phyloP scores from a whole-genome alignment of 2,329 filamentous ascomycete genomes.

The Xylaria sp. region DNA sequence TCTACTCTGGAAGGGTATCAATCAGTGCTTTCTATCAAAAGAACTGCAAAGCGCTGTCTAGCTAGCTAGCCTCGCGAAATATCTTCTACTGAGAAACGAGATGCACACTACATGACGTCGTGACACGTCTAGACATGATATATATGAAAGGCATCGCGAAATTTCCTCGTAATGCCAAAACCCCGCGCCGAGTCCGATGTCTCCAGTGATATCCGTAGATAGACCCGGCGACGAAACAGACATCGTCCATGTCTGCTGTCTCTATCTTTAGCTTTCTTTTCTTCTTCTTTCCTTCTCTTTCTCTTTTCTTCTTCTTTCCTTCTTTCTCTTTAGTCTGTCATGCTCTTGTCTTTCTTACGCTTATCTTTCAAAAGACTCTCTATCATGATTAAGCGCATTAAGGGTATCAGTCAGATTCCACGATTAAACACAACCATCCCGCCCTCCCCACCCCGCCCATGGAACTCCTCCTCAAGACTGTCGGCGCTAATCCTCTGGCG shows the following conservation, averaged over 20 bases:
- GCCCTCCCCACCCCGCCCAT: conserved; percentile 78
- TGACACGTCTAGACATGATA: not conserved
- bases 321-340: not conserved
- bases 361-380: not conserved
- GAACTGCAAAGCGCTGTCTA: not conserved
- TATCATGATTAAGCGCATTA: not conserved
- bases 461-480: conserved; percentile 86
- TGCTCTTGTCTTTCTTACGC: not conserved
- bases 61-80: not conserved
- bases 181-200: not conserved
- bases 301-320: conserved; percentile 11
- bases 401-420: conserved; percentile 76
- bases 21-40: conserved; percentile 13
- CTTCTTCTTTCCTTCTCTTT: not conserved
- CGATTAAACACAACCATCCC: conserved; percentile 96
- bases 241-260: not conserved
- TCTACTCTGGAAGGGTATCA: conserved; percentile 1
- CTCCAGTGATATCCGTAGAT: not conserved
- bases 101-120: not conserved
- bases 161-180: not conserved
- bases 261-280: conserved; percentile 16
- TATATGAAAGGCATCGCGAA: conserved; percentile 1
- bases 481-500: conserved; percentile 82
- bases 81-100: no score
- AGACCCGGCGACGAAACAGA: not conserved